A percentile compares a stretch with the other conserved stretches of the same genome.
These are phyloP conservation scores for Ogataea nakhonphanomensis DNA, from an alignment of 805 yeast species.

Conservation along the genomic window DNA sequence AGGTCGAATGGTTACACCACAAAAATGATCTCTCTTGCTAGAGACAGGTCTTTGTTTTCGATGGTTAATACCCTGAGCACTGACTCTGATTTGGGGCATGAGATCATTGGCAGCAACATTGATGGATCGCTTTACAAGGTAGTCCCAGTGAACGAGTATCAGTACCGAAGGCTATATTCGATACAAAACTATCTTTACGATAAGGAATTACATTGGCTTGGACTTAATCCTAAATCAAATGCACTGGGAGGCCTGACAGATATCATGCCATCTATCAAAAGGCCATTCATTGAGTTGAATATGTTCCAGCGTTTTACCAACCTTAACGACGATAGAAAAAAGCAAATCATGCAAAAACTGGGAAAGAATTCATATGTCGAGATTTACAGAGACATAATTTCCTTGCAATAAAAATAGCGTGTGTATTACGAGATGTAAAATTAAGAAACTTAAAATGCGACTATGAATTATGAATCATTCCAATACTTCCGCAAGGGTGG, in stretches of 20 bases:
- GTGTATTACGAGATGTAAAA: not conserved
- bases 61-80: slow-evolving; percentile 28
- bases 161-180: slow-evolving; percentile 77
- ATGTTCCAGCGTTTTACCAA: slow-evolving; percentile 51
- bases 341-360: slow-evolving; percentile 50
- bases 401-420: slow-evolving; percentile 22
- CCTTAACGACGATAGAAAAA: slow-evolving; percentile 56
- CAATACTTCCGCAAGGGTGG: slow-evolving; percentile 39
- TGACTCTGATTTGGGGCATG: slow-evolving; percentile 40
- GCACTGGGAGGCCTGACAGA: slow-evolving; percentile 41
- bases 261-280: slow-evolving; percentile 39
- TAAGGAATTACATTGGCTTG: slow-evolving; percentile 67
- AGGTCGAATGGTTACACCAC: slow-evolving; percentile 62
- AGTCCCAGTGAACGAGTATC: slow-evolving; percentile 68
- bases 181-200: slow-evolving; percentile 86
- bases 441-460: not conserved
- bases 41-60: slow-evolving; percentile 29
- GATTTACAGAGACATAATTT: slow-evolving; percentile 59
- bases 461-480: slow-evolving; percentile 14
- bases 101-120: slow-evolving; percentile 64
- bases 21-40: slow-evolving; percentile 45
- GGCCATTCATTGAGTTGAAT: slow-evolving; percentile 65
- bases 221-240: slow-evolving; percentile 76
- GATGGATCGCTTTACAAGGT: slow-evolving; percentile 81
- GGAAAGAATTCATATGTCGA: slow-evolving; percentile 57